Percentiles rank a stretch among this genome's conserved stretches.
These are phyloP conservation scores for Rosa chinensis DNA, from an alignment of 306 rosid species.

Conservation along the genomic window DNA sequence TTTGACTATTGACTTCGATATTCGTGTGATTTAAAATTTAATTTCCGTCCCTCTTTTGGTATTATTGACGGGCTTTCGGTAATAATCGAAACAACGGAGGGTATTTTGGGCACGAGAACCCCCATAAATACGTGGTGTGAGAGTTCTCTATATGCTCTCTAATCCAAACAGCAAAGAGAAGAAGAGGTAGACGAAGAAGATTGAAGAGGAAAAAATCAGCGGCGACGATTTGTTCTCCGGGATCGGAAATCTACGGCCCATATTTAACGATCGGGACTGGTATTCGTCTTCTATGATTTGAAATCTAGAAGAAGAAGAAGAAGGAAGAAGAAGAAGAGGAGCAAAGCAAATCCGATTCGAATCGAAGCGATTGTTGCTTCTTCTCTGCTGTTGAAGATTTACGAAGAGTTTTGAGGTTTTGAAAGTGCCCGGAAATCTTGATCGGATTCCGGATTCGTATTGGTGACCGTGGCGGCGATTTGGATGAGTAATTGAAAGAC, in stretches of 20 bases:
- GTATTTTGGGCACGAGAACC: constrained; percentile 3
- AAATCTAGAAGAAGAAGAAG: constrained; percentile 8
- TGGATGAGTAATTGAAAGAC: constrained; percentile 7
- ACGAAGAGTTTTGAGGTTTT: constrained; percentile 4
- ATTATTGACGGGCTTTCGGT: background rate
- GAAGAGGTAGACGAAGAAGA: constrained; percentile 8
- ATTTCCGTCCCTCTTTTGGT: background rate
- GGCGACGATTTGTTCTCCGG: constrained; percentile 24
- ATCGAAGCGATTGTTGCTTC: background rate
- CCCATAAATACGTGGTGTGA: constrained; percentile 32
- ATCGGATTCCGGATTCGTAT: constrained; percentile 14
- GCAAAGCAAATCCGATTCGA: background rate
- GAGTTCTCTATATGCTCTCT: constrained; percentile 2
- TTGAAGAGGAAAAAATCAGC: background rate
- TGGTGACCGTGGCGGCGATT: constrained; percentile 31
- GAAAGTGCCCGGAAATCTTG: constrained; percentile 8
- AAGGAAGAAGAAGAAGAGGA: constrained; percentile 1
- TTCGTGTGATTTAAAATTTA: background rate
- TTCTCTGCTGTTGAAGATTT: background rate
- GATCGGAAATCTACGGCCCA: constrained; percentile 16
- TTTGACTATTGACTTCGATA: constrained; percentile 24
- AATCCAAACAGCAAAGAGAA: constrained; percentile 28
- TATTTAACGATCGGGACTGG: constrained; percentile 17
- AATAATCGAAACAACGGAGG: background rate
- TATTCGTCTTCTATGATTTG: constrained; percentile 12